Percentiles rank a stretch among this genome's conserved stretches.
phyloP scores from a whole-genome alignment of 148 eudicot genomes.

The Tetragonia tetragonoides region DNA sequence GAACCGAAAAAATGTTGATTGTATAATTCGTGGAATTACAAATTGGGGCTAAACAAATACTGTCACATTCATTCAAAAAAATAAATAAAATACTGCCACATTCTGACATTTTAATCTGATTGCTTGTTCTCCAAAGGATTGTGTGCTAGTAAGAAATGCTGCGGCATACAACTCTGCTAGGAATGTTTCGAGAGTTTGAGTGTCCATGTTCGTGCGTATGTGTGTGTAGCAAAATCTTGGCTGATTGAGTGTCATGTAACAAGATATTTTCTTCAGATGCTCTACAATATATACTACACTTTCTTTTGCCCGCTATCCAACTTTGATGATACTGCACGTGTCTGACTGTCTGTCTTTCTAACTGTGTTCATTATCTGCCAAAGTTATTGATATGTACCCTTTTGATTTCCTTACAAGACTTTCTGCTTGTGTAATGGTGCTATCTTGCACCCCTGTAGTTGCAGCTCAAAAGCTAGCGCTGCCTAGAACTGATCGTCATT shows the following conservation, averaged over 20 bases:
- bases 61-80: too few relatives aligned
- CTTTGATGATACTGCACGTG: background rate
- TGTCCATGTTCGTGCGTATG: background rate
- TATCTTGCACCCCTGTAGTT: background rate
- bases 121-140: background rate
- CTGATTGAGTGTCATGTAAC: too few relatives aligned
- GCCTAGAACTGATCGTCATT: background rate
- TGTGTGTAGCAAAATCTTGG: too few relatives aligned
- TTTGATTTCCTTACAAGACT: background rate
- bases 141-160: background rate
- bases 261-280: background rate
- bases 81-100: too few relatives aligned
- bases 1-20: too few relatives aligned
- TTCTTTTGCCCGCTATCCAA: background rate
- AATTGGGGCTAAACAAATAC: too few relatives aligned
- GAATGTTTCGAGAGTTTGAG: background rate
- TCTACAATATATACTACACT: background rate
- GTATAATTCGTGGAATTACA: too few relatives aligned
- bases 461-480: background rate
- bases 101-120: too few relatives aligned
- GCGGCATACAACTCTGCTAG: background rate
- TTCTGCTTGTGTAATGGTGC: constrained; percentile 5
- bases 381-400: background rate
- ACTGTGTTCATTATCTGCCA: background rate
- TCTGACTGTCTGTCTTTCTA: background rate